phyloP scores from a whole-genome alignment of 2,329 filamentous ascomycete species.

The Pseudogymnoascus sp. region DNA sequence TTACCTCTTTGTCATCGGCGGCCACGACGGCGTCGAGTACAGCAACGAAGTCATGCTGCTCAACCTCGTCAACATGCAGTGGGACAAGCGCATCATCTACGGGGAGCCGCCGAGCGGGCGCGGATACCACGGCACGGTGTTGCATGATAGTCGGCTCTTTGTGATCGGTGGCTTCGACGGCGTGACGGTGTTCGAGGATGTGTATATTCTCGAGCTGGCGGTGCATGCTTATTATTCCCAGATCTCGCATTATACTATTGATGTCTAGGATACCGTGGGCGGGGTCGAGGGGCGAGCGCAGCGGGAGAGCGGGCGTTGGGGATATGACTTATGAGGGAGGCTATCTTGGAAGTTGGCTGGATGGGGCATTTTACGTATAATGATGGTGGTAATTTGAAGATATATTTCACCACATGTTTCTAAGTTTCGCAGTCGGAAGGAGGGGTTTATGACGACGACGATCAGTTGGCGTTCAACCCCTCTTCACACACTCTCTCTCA shows the following conservation, averaged over 20 bases:
- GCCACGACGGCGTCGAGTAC: constrained; percentile 63
- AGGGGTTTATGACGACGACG: neutral
- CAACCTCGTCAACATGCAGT: constrained; percentile 67
- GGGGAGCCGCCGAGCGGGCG: constrained; percentile 53
- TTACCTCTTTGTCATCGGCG: constrained; percentile 62
- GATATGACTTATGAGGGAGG: constrained; percentile 4
- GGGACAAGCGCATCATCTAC: constrained; percentile 59
- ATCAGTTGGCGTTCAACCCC: neutral
- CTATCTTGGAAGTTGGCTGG: neutral
- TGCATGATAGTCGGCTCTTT: constrained; percentile 57
- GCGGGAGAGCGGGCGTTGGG: neutral
- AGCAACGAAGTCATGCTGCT: constrained; percentile 60
- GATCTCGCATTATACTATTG: constrained; percentile 64
- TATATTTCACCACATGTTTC: neutral
- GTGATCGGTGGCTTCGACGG: constrained; percentile 63
- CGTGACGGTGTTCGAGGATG: constrained; percentile 58
- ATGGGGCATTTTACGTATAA: constrained; percentile 1
- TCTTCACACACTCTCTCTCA: neutral
- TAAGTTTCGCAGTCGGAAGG: neutral
- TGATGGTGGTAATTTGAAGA: neutral
- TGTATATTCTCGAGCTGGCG: constrained; percentile 58
- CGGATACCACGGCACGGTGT: constrained; percentile 58
- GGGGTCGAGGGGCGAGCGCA: neutral
- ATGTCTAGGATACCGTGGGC: constrained; percentile 39
- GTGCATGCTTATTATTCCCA: constrained; percentile 67